Percentiles rank a stretch among this genome's conserved stretches.
Conservation (phyloP, 192 early-diverging fungal species). For the Gryganskiella cystojenkinii region DNA sequence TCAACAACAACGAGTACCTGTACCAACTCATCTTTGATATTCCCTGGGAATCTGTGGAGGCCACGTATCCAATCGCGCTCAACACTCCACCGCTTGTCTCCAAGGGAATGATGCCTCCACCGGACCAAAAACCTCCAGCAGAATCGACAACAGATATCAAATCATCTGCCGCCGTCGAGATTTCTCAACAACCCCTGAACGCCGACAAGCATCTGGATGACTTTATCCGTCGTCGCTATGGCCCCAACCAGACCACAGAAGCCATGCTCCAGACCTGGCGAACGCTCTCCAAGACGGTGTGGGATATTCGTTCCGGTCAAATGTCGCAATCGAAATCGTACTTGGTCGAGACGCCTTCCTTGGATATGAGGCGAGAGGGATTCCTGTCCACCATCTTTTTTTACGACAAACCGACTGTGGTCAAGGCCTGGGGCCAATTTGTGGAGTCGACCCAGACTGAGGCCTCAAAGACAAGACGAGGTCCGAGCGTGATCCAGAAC, state of each 20-base stretch:
- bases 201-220: constrained; percentile 20
- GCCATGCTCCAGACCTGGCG: constrained; percentile 28
- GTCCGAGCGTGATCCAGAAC: constrained; percentile 14
- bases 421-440: constrained; percentile 21
- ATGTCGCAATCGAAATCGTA: constrained; percentile 37
- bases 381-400: constrained; percentile 29
- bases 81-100: not conserved
- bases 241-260: constrained; percentile 10
- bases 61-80: not conserved
- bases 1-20: constrained; percentile 52
- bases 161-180: not conserved
- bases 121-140: not conserved
- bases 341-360: constrained; percentile 15
- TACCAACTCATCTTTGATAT: constrained; percentile 45
- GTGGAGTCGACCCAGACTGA: constrained; percentile 22
- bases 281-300: constrained; percentile 34
- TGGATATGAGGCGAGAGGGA: constrained; percentile 25
- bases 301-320: constrained; percentile 24
- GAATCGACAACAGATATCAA: not conserved
- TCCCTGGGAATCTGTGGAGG: constrained; percentile 37
- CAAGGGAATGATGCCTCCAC: no score
- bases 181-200: constrained; percentile 5
- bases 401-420: constrained; percentile 31
- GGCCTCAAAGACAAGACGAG: constrained; percentile 5
- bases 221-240: constrained; percentile 31